Evolutionary conservation across 1,139 yeast genomes (phyloP).

Genomic region (Hansenula lynferdii): DNA sequence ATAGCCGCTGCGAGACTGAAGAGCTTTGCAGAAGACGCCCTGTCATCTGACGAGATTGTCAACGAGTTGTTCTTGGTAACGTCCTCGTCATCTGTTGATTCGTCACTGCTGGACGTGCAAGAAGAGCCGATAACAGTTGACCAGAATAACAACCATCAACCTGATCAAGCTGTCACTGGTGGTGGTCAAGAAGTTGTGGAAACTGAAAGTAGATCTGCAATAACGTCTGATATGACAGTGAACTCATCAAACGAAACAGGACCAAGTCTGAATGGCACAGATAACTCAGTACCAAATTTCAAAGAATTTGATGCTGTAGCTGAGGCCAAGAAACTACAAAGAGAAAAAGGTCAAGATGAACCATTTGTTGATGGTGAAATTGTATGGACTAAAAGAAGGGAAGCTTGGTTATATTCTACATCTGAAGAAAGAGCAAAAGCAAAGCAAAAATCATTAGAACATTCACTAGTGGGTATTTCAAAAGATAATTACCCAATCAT

Average conservation of each 20-base stretch:
- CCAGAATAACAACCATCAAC: constrained; percentile 4
- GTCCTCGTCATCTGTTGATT: constrained; percentile 17
- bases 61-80: constrained; percentile 22
- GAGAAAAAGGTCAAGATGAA: constrained; percentile 10
- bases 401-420: constrained; percentile 46
- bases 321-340: constrained; percentile 27
- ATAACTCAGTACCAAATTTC: too few species aligned
- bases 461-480: constrained; percentile 23
- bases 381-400: constrained; percentile 58
- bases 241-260: constrained; percentile 11
- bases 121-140: constrained; percentile 1
- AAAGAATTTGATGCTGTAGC: constrained; percentile 26
- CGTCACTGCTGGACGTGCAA: constrained; percentile 16
- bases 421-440: constrained; percentile 18
- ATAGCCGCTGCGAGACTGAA: constrained; percentile 15
- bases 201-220: not conserved
- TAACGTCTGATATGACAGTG: not conserved
- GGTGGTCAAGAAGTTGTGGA: not conserved
- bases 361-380: constrained; percentile 41
- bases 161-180: constrained; percentile 1
- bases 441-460: constrained; percentile 18
- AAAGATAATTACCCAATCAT: constrained; percentile 48
- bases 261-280: constrained; percentile 5
- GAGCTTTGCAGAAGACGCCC: constrained; percentile 21
- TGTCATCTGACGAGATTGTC: constrained; percentile 23